phyloP scores from a whole-genome alignment of 2,329 filamentous ascomycete species.

The Bisporella sp. region DNA sequence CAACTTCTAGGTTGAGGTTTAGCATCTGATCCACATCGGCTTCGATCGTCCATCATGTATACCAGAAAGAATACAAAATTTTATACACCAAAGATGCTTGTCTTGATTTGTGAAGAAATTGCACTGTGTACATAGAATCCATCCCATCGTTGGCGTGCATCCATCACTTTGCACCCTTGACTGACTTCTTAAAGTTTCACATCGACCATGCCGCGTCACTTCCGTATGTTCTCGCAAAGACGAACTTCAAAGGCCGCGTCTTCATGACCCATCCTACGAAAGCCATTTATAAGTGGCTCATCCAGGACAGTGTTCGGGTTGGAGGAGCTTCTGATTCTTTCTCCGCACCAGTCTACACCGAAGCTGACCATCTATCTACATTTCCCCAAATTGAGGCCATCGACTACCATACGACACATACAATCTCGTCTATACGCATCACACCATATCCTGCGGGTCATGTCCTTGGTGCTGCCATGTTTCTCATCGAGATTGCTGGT shows the following conservation, averaged over 20 bases:
- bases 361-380: constrained; percentile 89
- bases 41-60: constrained; percentile 22
- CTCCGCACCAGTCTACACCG: constrained; percentile 80
- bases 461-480: constrained; percentile 98
- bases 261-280: constrained; percentile 99
- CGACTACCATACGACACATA: constrained; percentile 96
- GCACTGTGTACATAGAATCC: constrained; percentile 23
- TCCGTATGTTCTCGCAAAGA: constrained; percentile 95
- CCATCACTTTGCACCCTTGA: background rate
- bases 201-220: constrained; percentile 98
- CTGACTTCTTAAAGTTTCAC: constrained; percentile 63
- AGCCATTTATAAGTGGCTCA: constrained; percentile 99
- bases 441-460: constrained; percentile 96
- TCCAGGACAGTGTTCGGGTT: constrained; percentile 92
- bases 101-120: constrained; percentile 28
- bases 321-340: constrained; percentile 51
- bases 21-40: no score
- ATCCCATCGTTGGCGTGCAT: constrained; percentile 1
- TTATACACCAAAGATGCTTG: constrained; percentile 24
- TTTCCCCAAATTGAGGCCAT: constrained; percentile 95
- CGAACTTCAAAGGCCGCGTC: constrained; percentile 91
- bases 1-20: no score
- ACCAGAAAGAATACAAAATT: constrained; percentile 39
- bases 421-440: constrained; percentile 91
- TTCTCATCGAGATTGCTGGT: constrained; percentile 92